phyloP scores from a whole-genome alignment of 2,329 filamentous ascomycete genomes.

The Aspergillus hortae region DNA sequence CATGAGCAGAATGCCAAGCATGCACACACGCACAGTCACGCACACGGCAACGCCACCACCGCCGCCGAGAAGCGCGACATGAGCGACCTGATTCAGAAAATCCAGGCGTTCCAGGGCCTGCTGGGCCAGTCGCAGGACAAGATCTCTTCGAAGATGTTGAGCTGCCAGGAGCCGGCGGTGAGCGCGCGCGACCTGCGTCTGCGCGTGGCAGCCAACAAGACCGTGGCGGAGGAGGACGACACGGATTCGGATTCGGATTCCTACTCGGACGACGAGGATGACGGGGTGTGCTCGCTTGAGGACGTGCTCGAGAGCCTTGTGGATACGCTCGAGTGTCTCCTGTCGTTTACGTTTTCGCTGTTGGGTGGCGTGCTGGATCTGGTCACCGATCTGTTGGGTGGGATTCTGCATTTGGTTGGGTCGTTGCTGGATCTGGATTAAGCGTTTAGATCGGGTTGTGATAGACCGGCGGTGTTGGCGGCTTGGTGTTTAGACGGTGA shows the following conservation, averaged over 20 bases:
- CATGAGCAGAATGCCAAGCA: not conserved
- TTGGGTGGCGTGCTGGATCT: constrained; percentile 2
- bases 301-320: constrained; percentile 5
- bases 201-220: not conserved
- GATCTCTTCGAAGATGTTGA: not conserved
- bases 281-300: constrained; percentile 1
- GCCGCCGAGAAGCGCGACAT: not conserved
- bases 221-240: not conserved
- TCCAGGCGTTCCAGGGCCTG: not conserved
- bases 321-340: constrained; percentile 4
- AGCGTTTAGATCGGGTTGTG: not conserved
- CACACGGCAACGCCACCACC: not conserved
- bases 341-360: constrained; percentile 1
- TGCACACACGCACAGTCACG: not conserved
- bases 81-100: not conserved
- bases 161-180: constrained; percentile 1
- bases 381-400: constrained; percentile 1
- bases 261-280: constrained; percentile 1
- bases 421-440: not conserved
- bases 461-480: not conserved
- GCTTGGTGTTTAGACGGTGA: not conserved
- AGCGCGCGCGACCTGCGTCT: not conserved
- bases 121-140: not conserved
- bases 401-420: constrained; percentile 1
- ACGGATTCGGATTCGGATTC: not conserved